Evolutionary conservation across 768 basidiomycete species (phyloP), one percentile per base, ranked within the genome.

Genomic region (Russula dissimulans): DNA sequence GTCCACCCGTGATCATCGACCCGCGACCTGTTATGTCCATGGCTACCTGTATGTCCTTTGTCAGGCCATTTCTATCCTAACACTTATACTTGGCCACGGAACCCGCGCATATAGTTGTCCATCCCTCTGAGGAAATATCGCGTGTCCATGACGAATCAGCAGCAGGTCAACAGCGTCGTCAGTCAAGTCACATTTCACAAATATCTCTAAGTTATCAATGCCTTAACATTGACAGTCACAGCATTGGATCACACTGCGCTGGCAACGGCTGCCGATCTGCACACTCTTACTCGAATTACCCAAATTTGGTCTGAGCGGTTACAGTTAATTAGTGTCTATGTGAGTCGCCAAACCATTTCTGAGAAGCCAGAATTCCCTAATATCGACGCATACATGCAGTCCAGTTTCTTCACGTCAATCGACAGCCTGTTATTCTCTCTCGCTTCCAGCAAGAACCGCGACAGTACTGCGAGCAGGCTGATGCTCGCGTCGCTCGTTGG

Each of bases 341-440:
- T 62, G 47, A 53, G 61, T 41, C 11, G 18, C 50, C 11, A n/a
- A 36, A 26, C 1, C 12, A 26, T 59, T 26, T 31, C n/a, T 39
- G 3, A 26, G 14, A 45, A 10, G 34, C 26, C 7, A 18, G 47
- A 41, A 41, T 26, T 39, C 22, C 26, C 41, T 22, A 3, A 39
- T 46, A 43, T n/a, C 34, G 42, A 32, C 8, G 39, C 45, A 58
- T 53, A 52, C 15, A 43, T 47, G 5, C 43, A 62, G 61, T 51
- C 61, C 47, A 60, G 52, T 31, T 62, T 62, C 29, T 62, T 60
- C 51, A 60, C 61, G 15, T 62, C 61, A 26, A 60, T 62, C 29
- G 61, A 62, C 39, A 62, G 58, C 34, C 22, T 60, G 7, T 50
- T 62, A n/a, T 62, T 62, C 47, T 62, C 61, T 38, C 61, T 59